phyloP scores from a whole-genome alignment of 441 rosid genomes.

The Adansonia grandidieri region DNA sequence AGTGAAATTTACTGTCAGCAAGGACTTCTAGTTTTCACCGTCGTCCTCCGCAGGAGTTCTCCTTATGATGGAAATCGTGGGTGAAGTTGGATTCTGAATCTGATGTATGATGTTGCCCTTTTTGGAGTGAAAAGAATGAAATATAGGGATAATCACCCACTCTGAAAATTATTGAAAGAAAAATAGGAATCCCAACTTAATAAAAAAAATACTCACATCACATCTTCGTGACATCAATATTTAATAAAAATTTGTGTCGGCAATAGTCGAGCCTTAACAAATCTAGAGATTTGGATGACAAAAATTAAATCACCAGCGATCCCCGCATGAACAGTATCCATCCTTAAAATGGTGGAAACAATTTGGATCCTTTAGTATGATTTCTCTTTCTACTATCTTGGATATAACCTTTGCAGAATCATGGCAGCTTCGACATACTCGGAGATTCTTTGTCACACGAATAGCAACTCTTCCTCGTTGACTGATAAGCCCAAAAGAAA shows the following conservation, averaged over 20 bases:
- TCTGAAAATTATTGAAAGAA: background rate
- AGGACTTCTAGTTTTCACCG: background rate
- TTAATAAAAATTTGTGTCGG: background rate
- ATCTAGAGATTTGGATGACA: background rate
- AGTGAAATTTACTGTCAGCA: background rate
- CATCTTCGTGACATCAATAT: no score
- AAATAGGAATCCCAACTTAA: no score
- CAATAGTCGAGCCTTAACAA: background rate
- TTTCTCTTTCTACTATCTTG: constrained; percentile 31
- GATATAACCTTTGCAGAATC: no score
- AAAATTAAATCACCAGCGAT: constrained; percentile 30
- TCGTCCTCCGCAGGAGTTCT: background rate
- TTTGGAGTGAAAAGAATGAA: background rate
- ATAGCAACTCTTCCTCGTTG: no score
- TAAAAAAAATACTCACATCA: no score
- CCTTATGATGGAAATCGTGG: background rate
- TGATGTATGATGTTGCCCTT: background rate
- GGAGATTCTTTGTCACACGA: no score
- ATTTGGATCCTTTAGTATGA: constrained; percentile 46
- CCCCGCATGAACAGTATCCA: constrained; percentile 45
- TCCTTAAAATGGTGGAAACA: constrained; percentile 48
- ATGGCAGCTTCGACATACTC: no score
- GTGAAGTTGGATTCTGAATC: background rate
- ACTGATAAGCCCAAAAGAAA: no score
- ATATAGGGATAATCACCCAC: background rate